Conservation (phyloP, 78 protist genomes). For the Dictyostelium capitatum region DNA sequence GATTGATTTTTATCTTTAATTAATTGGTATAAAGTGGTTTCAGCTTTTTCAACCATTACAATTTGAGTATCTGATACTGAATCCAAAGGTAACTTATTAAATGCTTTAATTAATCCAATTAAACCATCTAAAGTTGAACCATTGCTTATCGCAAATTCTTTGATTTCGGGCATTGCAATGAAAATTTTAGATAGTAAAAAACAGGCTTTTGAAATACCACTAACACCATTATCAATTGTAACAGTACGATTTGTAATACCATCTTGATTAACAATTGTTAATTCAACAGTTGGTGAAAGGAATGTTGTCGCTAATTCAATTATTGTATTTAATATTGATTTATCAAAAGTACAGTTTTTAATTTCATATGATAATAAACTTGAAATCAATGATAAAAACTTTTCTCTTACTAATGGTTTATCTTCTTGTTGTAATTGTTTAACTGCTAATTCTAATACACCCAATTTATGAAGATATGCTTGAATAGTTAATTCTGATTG, state of each 20-base stretch:
- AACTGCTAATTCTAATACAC: slow-evolving; percentile 22
- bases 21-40: slow-evolving; percentile 5
- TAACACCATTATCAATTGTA: slow-evolving; percentile 15
- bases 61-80: slow-evolving; percentile 14
- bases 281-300: slow-evolving; percentile 65
- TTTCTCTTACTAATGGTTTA: slow-evolving; percentile 34
- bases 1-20: neutral
- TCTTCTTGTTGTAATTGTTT: slow-evolving; percentile 13
- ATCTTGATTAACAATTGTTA: neutral
- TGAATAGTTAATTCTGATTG: slow-evolving; percentile 62
- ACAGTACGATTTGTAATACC: neutral
- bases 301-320: slow-evolving; percentile 24
- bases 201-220: slow-evolving; percentile 66
- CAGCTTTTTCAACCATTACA: slow-evolving; percentile 60
- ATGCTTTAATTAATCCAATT: slow-evolving; percentile 9
- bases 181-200: slow-evolving; percentile 41
- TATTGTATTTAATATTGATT: neutral
- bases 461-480: slow-evolving; percentile 22
- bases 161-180: slow-evolving; percentile 2
- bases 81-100: neutral
- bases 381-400: slow-evolving; percentile 38
- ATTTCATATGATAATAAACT: slow-evolving; percentile 43
- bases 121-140: slow-evolving; percentile 46
- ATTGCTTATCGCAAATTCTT: neutral
- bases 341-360: neutral